Evolutionary conservation across 495 filamentous ascomycete genomes (phyloP).

Genomic region (Trichoderma gamsii): DNA sequence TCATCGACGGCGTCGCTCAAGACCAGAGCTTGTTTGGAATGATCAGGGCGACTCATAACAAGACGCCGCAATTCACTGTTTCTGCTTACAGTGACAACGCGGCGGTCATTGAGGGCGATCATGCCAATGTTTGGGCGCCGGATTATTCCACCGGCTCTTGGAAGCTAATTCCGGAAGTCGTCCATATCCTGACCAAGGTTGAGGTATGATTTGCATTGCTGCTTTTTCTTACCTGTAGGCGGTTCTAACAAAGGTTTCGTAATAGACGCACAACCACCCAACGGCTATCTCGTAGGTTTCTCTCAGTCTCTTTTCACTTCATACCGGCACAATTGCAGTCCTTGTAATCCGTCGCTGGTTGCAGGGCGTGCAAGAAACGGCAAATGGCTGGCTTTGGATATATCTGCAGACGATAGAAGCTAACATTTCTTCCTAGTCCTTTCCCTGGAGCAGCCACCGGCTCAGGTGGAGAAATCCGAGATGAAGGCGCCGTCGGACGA

Average conservation of each 20-base stretch:
- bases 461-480: conserved; percentile 88
- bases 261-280: conserved; percentile 84
- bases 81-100: conserved; percentile 98
- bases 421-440: conserved; percentile 14
- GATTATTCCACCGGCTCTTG: conserved; percentile 78
- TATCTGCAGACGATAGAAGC: not conserved
- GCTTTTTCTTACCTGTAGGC: not conserved
- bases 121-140: conserved; percentile 77
- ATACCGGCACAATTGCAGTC: conserved; percentile 10
- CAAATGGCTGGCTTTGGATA: not conserved
- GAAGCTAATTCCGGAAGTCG: conserved; percentile 76
- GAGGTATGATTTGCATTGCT: conserved; percentile 36
- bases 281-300: conserved; percentile 68
- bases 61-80: conserved; percentile 68
- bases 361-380: not conserved
- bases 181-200: conserved; percentile 89
- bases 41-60: conserved; percentile 89
- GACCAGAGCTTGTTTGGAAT: conserved; percentile 78
- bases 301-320: conserved; percentile 33
- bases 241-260: not conserved
- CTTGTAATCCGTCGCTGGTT: too few relatives aligned
- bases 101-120: conserved; percentile 75
- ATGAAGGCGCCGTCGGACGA: conserved; percentile 89
- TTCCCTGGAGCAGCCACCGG: conserved; percentile 86
- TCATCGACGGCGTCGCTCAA: conserved; percentile 83